Evolutionary conservation across 768 basidiomycete species (phyloP), one percentile per base, ranked within the genome.

Genomic region (Neoboletus subvelutipes): DNA sequence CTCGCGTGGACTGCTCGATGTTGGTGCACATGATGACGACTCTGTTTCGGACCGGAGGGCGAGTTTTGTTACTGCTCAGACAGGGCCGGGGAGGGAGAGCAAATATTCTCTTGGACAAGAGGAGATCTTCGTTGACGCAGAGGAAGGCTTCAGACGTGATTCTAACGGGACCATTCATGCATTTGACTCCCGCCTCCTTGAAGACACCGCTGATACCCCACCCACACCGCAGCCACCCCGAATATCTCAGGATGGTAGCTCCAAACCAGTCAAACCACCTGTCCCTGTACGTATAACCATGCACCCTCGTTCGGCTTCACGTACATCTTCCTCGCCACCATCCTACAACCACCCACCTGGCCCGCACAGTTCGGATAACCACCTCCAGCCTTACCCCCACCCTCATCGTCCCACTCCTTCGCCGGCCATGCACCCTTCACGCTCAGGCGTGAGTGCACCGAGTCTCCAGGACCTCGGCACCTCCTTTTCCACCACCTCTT

Each of bases 21-120:
- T 62, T 28, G 65, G 65, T 13, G 63, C 63, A n/a, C 70, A 66
- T 15, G 71, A 74, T 5, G 75, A 73, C 12, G 80, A 81, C 47
- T 68, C 70, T 17, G 76, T 76, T 41, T 83, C 83, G 1, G 69
- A 81, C 24, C 80, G 80, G 54, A 80, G 81, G 4, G 83, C 82
- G 26, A 85, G 83, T 58, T 85, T 83, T 55, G 76, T 83, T 15
- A 83, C 83, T 6, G 83, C 83, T 29, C 64, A 24, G 47, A 67
- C 73, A 4, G 66, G 60, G 33, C 36, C 22, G 5, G 67, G 56
- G 4, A 64, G 71, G 28, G 72, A 73, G 46, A 72, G 73, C 54
- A 70, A 24, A 47, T 67, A 70, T 53, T 73, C 71, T 26, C 31
- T 66, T 29, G 72, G 64, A 47, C 64, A 64, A 36, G 69, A 67